Evolutionary conservation across 148 eudicot species (phyloP).

Genomic region (Chenopodium quinoa): DNA sequence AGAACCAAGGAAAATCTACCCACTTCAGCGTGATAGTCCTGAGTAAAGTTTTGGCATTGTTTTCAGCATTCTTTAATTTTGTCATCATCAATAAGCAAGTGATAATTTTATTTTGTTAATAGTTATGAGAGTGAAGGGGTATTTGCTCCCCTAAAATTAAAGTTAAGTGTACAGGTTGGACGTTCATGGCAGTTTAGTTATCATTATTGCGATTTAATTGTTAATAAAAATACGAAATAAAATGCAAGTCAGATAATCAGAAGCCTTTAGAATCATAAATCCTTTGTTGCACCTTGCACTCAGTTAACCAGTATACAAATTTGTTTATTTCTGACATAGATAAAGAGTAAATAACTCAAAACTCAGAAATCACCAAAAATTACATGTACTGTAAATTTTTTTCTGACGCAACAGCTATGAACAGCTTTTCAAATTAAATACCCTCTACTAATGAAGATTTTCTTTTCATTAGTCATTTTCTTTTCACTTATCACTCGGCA

Average conservation of each 20-base stretch:
- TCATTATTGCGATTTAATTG: not conserved
- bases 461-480: not conserved
- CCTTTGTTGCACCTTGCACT: not conserved
- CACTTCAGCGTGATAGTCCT: slow-evolving; percentile 5
- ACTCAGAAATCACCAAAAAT: not conserved
- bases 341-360: not conserved
- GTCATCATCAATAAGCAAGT: too few species aligned
- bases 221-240: not conserved
- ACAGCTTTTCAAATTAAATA: not conserved
- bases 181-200: not conserved
- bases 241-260: not conserved
- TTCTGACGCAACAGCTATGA: not conserved
- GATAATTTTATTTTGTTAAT: too few species aligned
- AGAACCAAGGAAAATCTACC: slow-evolving; percentile 22
- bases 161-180: not conserved
- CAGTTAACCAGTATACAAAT: not conserved
- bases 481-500: not conserved
- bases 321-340: not conserved
- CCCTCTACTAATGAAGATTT: not conserved
- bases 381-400: not conserved
- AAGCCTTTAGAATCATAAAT: not conserved
- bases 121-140: not conserved
- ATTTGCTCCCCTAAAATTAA: not conserved
- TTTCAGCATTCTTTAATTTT: slow-evolving; percentile 8
- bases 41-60: not conserved